Percentiles rank a stretch among this genome's conserved stretches.
Evolutionary conservation across 306 rosid species (phyloP).

Genomic region (Vicia villosa): DNA sequence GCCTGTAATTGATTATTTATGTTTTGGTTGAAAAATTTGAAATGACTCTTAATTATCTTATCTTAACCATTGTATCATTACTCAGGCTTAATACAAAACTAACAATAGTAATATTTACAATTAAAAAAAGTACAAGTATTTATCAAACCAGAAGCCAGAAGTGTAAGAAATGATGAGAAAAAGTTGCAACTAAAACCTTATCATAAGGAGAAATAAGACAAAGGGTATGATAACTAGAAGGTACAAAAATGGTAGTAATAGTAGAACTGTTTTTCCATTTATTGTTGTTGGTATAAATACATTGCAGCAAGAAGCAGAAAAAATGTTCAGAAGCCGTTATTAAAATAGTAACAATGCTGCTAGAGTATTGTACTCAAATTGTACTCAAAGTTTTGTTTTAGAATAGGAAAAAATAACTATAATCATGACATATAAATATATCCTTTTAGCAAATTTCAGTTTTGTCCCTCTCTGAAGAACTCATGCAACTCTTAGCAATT

Average conservation of each 20-base stretch:
- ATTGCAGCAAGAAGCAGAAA: slow-evolving; percentile 30
- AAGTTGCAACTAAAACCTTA: slow-evolving; percentile 11
- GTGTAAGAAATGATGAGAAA: background rate
- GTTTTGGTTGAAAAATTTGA: slow-evolving; percentile 33
- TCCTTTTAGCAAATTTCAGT: slow-evolving; percentile 38
- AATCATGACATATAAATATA: slow-evolving; percentile 16
- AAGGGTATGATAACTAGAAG: slow-evolving; percentile 20
- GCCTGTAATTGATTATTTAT: slow-evolving; percentile 33
- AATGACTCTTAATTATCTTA: slow-evolving; percentile 18
- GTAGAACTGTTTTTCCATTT: slow-evolving; percentile 30
- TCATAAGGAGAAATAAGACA: slow-evolving; percentile 27
- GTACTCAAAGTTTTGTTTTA: slow-evolving; percentile 30
- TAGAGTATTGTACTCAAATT: slow-evolving; percentile 28
- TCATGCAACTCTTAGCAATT: slow-evolving; percentile 13
- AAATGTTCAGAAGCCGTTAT: slow-evolving; percentile 35
- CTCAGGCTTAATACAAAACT: background rate
- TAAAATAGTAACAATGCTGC: slow-evolving; percentile 25
- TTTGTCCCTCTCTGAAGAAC: slow-evolving; percentile 25
- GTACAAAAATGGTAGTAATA: slow-evolving; percentile 31
- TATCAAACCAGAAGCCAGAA: background rate
- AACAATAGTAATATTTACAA: background rate
- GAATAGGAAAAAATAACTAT: background rate
- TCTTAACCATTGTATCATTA: background rate
- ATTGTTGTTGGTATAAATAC: slow-evolving; percentile 37
- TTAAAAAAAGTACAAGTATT: background rate